phyloP scores from a whole-genome alignment of 2,329 filamentous ascomycete genomes.

The Microsporum canis region DNA sequence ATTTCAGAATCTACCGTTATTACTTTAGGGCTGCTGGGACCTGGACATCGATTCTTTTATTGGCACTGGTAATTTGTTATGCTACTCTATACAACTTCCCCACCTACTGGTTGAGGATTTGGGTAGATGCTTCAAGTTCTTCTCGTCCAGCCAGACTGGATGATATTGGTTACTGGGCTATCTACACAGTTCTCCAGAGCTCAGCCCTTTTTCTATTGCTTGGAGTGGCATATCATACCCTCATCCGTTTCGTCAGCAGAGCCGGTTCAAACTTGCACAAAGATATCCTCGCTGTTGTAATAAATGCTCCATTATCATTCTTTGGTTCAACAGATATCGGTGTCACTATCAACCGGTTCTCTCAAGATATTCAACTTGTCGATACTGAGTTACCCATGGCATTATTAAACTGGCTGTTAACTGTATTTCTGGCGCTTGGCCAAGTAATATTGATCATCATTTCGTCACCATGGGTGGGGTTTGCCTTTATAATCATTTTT shows the following conservation, averaged over 20 bases:
- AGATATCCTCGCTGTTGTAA: conserved; percentile 14
- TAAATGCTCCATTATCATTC: conserved; percentile 32
- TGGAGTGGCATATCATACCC: conserved; percentile 14
- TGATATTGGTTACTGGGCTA: conserved; percentile 13
- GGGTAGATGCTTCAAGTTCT: background rate
- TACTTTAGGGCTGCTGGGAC: background rate
- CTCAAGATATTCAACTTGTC: conserved; percentile 35
- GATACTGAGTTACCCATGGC: conserved; percentile 35
- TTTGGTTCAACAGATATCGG: conserved; percentile 33
- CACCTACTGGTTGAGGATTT: background rate
- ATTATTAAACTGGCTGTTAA: conserved; percentile 24
- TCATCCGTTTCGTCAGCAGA: conserved; percentile 16
- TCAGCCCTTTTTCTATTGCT: conserved; percentile 17
- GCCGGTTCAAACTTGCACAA: conserved; percentile 19
- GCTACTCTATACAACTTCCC: background rate
- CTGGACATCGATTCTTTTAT: background rate
- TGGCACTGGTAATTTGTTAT: background rate
- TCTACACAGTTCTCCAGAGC: conserved; percentile 20
- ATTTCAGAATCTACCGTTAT: background rate
- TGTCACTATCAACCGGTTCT: conserved; percentile 34
- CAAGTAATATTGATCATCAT: conserved; percentile 18
- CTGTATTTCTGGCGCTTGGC: conserved; percentile 15
- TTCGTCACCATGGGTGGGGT: conserved; percentile 20
- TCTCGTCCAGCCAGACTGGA: background rate
- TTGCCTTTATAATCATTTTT: conserved; percentile 19